Evolutionary conservation across 192 early-diverging fungal genomes (phyloP).

Genomic region (Podila clonocystis): DNA sequence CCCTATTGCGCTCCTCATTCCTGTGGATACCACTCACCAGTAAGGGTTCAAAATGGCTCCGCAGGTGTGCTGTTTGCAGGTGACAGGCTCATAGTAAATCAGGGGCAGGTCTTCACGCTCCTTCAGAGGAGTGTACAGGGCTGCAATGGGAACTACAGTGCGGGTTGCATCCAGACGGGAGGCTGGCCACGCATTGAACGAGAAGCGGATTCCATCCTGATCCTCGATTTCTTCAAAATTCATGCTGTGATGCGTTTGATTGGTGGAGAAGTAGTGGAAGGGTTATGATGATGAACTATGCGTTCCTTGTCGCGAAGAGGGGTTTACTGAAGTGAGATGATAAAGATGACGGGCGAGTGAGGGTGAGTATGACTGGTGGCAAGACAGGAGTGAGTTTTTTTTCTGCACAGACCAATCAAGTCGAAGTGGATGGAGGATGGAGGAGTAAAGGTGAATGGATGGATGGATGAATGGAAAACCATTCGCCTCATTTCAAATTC

Average conservation of each 20-base stretch:
- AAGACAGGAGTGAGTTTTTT: not conserved
- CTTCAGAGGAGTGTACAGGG: constrained; percentile 95
- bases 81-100: constrained; percentile 97
- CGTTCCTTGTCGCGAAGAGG: not conserved
- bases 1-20: not conserved
- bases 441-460: not conserved
- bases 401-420: not conserved
- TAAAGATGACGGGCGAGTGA: not conserved
- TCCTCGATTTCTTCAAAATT: constrained; percentile 93
- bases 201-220: constrained; percentile 93
- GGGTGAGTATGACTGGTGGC: not conserved
- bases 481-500: too few species aligned
- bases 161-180: constrained; percentile 94
- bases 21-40: constrained; percentile 68
- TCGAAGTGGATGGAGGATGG: not conserved
- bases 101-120: constrained; percentile 86
- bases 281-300: not conserved
- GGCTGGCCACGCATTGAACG: constrained; percentile 98
- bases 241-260: constrained; percentile 52
- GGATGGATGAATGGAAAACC: not conserved
- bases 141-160: constrained; percentile 92
- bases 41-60: constrained; percentile 97
- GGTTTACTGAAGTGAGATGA: not conserved
- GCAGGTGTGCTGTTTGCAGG: constrained; percentile 91
- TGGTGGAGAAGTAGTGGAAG: not conserved